Percentiles rank a stretch among this genome's conserved stretches.
Conservation (phyloP, 73 alveolate genomes). For the Diophrys appendiculata region DNA sequence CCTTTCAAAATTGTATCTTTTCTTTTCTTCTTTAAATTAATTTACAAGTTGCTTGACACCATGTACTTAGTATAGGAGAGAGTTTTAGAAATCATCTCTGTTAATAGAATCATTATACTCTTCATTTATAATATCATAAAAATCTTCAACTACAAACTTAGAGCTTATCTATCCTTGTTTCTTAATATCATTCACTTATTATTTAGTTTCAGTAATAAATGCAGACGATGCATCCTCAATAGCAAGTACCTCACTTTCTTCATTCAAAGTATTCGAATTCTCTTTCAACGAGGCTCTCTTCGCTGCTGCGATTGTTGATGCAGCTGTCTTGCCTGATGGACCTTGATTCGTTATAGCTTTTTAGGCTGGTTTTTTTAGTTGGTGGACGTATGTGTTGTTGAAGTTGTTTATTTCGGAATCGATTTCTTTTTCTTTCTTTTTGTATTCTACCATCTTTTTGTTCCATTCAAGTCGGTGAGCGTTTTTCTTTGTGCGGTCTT, state of each 20-base stretch:
- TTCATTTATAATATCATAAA: conserved; percentile 18
- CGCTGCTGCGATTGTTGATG: not conserved
- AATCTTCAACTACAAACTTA: conserved; percentile 1
- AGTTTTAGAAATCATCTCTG: conserved; percentile 34
- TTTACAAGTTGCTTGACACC: conserved; percentile 35
- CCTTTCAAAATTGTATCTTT: conserved; percentile 15
- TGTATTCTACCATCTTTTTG: conserved; percentile 20
- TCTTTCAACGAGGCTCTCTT: conserved; percentile 19
- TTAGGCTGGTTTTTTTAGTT: not conserved
- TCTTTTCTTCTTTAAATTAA: conserved; percentile 18
- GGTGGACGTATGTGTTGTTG: conserved; percentile 18
- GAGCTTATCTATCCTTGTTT: not conserved
- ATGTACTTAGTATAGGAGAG: conserved; percentile 23
- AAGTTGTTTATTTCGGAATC: conserved; percentile 18
- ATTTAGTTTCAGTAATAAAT: not conserved
- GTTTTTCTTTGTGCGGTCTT: conserved; percentile 53
- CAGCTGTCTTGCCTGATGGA: conserved; percentile 3
- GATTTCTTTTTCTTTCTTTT: conserved; percentile 37
- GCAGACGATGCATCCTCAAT: not conserved
- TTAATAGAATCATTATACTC: conserved; percentile 7
- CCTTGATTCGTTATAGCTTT: too few species aligned
- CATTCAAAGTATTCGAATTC: conserved; percentile 1
- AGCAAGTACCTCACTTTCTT: not conserved
- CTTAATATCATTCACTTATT: conserved; percentile 1
- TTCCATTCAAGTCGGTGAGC: conserved; percentile 60